Conservation (phyloP, 192 early-diverging fungal species). For the Paraglomus occultum region DNA sequence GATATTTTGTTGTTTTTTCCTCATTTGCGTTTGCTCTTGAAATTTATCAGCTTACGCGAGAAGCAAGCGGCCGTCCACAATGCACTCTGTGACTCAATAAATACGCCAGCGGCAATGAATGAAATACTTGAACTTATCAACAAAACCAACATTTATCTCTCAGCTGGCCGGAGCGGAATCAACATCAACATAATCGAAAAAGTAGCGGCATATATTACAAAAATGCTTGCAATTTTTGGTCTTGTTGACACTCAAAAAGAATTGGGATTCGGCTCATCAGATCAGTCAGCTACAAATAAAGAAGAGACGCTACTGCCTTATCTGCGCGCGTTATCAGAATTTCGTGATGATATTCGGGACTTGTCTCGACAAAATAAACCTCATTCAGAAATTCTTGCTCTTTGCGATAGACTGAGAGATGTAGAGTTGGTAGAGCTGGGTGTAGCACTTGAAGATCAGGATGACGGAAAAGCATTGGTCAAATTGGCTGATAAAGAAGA, state of each 20-base stretch:
- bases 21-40: too few relatives aligned
- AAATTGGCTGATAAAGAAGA: constrained; percentile 83
- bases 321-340: constrained; percentile 73
- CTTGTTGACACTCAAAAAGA: constrained; percentile 57
- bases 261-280: constrained; percentile 65
- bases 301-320: constrained; percentile 79
- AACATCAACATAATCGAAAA: constrained; percentile 74
- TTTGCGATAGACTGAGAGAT: constrained; percentile 90
- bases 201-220: constrained; percentile 78
- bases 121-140: constrained; percentile 78
- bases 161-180: constrained; percentile 50
- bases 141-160: constrained; percentile 79
- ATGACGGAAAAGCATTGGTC: constrained; percentile 89
- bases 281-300: constrained; percentile 26
- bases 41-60: constrained; percentile 48
- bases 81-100: constrained; percentile 90
- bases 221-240: constrained; percentile 82
- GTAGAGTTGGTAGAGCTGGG: constrained; percentile 84
- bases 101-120: constrained; percentile 80
- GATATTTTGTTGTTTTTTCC: background rate
- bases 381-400: constrained; percentile 57
- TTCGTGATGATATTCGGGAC: constrained; percentile 85
- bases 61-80: constrained; percentile 75
- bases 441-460: constrained; percentile 91
- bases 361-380: constrained; percentile 59